Conservation (phyloP, 2,329 filamentous ascomycete species). For the Aspergillus ustus region DNA sequence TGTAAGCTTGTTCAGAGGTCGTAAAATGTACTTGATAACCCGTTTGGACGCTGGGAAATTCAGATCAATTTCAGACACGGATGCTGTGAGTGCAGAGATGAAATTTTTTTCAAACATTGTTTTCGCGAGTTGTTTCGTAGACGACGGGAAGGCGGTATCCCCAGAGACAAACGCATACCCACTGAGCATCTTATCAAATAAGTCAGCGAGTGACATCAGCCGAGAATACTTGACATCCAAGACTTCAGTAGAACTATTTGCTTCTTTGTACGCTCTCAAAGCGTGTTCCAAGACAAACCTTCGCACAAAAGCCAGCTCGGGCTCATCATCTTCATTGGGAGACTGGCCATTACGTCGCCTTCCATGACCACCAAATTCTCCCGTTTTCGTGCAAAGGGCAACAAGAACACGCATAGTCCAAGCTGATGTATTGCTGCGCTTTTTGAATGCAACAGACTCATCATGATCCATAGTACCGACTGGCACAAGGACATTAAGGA, state of each 20-base stretch:
- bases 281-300: slow-evolving; percentile 95
- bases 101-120: slow-evolving; percentile 99
- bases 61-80: slow-evolving; percentile 93
- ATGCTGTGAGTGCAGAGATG: slow-evolving; percentile 82
- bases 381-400: slow-evolving; percentile 84
- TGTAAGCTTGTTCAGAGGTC: slow-evolving; percentile 84
- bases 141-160: slow-evolving; percentile 54
- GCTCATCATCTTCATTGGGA: slow-evolving; percentile 45
- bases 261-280: slow-evolving; percentile 88
- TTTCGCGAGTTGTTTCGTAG: slow-evolving; percentile 82
- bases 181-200: slow-evolving; percentile 90
- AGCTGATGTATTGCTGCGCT: slow-evolving; percentile 79
- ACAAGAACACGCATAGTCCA: slow-evolving; percentile 88
- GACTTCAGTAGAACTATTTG: slow-evolving; percentile 75
- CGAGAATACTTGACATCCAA: slow-evolving; percentile 86
- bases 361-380: slow-evolving; percentile 69
- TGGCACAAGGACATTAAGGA: slow-evolving; percentile 78
- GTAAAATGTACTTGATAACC: slow-evolving; percentile 93
- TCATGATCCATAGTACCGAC: slow-evolving; percentile 69
- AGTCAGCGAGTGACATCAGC: slow-evolving; percentile 83
- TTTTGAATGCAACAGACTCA: slow-evolving; percentile 78
- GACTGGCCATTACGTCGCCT: slow-evolving; percentile 55
- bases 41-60: slow-evolving; percentile 93
- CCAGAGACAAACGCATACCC: slow-evolving; percentile 70
- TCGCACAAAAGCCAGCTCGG: slow-evolving; percentile 79